A percentile compares a stretch with the other conserved stretches of the same genome.
Conservation (phyloP, 306 rosid genomes). For the Cucurbita pepo region DNA sequence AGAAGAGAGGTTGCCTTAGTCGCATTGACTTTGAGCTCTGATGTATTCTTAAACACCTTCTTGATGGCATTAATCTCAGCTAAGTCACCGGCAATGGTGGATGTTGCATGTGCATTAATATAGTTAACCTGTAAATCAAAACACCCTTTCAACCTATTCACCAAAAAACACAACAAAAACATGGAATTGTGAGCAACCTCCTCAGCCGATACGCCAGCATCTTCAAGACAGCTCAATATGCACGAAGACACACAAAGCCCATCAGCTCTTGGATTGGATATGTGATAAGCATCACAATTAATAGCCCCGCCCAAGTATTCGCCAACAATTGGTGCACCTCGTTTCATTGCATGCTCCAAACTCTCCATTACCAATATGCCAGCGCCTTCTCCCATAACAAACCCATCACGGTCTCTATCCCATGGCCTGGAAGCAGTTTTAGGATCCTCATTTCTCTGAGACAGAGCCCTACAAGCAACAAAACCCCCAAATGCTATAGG, state of each 20-base stretch:
- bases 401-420: slow-evolving; percentile 91
- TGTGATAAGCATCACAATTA: slow-evolving; percentile 94
- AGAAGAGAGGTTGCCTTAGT: slow-evolving; percentile 56
- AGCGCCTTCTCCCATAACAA: slow-evolving; percentile 99
- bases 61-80: slow-evolving; percentile 95
- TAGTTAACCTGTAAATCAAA: slow-evolving; percentile 59
- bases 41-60: slow-evolving; percentile 79
- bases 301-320: slow-evolving; percentile 98
- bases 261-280: slow-evolving; percentile 98
- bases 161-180: background rate
- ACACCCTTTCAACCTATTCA: background rate
- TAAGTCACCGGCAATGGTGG: slow-evolving; percentile 88
- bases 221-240: slow-evolving; percentile 83
- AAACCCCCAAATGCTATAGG: slow-evolving; percentile 93
- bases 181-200: slow-evolving; percentile 40
- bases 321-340: slow-evolving; percentile 87
- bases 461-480: slow-evolving; percentile 91
- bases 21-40: slow-evolving; percentile 86
- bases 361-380: slow-evolving; percentile 97
- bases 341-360: slow-evolving; percentile 87
- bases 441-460: slow-evolving; percentile 94
- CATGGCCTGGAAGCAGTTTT: slow-evolving; percentile 99
- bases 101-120: slow-evolving; percentile 97
- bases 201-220: slow-evolving; percentile 95
- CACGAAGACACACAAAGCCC: slow-evolving; percentile 97